These are phyloP conservation scores for Floccularia luteovirens DNA, from an alignment of 768 basidiomycete species.

Conservation along the genomic window DNA sequence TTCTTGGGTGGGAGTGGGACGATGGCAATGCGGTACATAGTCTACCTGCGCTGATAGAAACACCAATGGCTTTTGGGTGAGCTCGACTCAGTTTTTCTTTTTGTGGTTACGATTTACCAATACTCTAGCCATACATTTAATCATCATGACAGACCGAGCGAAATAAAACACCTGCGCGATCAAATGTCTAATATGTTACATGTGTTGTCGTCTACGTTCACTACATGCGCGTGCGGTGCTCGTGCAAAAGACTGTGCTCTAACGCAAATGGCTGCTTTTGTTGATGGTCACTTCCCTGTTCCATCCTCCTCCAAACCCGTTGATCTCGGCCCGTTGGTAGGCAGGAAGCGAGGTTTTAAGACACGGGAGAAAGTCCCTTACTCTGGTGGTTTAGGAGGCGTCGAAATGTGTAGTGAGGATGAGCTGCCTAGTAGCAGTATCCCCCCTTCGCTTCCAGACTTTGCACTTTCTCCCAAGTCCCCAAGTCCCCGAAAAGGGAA, in stretches of 20 bases:
- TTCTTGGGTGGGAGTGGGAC: conserved; percentile 96
- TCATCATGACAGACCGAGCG: conserved; percentile 27
- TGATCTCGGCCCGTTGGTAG: conserved; percentile 62
- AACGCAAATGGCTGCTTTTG: conserved; percentile 57
- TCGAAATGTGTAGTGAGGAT: conserved; percentile 34
- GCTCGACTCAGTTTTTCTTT: conserved; percentile 19
- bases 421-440: not conserved
- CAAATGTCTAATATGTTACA: conserved; percentile 70
- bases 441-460: not conserved
- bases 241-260: conserved; percentile 56
- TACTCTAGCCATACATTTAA: conserved; percentile 2
- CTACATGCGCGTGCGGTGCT: conserved; percentile 68
- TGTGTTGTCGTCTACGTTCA: conserved; percentile 61
- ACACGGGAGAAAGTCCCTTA: conserved; percentile 49
- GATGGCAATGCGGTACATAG: conserved; percentile 81
- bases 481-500: conserved; percentile 10
- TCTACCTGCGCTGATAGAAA: conserved; percentile 59
- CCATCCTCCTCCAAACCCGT: conserved; percentile 8
- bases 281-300: conserved; percentile 19
- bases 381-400: conserved; percentile 56
- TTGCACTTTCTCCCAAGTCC: conserved; percentile 3
- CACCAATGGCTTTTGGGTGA: conserved; percentile 51
- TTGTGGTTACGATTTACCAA: not conserved
- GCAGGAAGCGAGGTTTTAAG: conserved; percentile 50
- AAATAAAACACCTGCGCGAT: conserved; percentile 44